Evolutionary conservation across 192 early-diverging fungal genomes (phyloP), one percentile per base, ranked within the genome.

Genomic region (Coemansia sp.): DNA sequence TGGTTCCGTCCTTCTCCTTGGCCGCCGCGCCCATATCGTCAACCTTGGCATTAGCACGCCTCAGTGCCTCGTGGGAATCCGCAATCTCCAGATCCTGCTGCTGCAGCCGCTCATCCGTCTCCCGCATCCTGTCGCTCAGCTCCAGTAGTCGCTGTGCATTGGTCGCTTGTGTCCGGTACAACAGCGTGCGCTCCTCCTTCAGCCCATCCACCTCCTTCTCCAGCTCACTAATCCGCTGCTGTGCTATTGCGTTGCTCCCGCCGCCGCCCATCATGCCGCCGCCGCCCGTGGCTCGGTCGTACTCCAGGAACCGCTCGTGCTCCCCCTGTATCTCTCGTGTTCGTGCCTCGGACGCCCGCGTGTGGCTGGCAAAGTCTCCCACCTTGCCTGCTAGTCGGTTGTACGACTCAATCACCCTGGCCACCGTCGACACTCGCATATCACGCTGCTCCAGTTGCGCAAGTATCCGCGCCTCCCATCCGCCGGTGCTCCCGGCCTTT

Each of bases 71-170:
- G 60, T 75, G 72, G 55, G 73, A 55, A 55, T 74, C 76, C 36
- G 43, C 52, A 12, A 72, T 76, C 59, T 76, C 75, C 58, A 78
- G 72, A 26, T 73, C 66, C 46, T 66, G 74, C 85, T 74, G 87
- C 89, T 94, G 94, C 90, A 73, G 87, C 87, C 55, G 69, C 63
- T 74, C 76, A 49, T 83, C 76, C 16, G 46, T 74, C 19, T 87
- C 87, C 54, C 93, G 84, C 61, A 89, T 71, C 40, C 88, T 71
- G 71, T 99, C 95, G 71, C 91, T 93, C 67, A 97, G 80, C 62
- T 90, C 88, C 46, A 99, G 74, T 40, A 99, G 68, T 52, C 93
- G 76, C 69, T 96, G 95, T n/a, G 94, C 93, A 79, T 96, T 96
- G n/a, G 85, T 85, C 36, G 90, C 90, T 66, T 96, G 93, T 16